Evolutionary conservation across 208 protist species (phyloP), one percentile per base, ranked within the genome.

Genomic region (Wallacemonas sp.): DNA sequence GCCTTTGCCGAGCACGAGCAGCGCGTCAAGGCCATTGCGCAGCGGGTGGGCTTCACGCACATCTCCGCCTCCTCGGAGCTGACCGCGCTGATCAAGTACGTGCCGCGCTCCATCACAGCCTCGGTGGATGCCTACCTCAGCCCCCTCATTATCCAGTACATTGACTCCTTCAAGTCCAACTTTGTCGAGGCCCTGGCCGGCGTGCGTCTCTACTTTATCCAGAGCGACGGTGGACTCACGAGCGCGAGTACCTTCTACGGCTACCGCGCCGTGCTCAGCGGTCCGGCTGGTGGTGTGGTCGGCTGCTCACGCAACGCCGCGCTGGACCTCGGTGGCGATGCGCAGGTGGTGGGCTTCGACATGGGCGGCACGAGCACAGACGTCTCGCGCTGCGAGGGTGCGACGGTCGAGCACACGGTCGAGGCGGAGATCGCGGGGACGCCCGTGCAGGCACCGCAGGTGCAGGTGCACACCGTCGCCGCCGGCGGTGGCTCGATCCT

Each of bases 361-460:
- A 98, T 98, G 93, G 97, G 97, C 55, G 97, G 97, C 36, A 99
- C 97, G 3, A 97, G 89, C 44, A 98, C 96, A 2, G 97, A 99
- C 70, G 95, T 98, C 11, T 93, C 81, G 1, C 77, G 94, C 38
- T 98, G 79, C 70, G 86, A 62, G 39, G 92, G 92, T 12, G 25
- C 44, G 29, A 73, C 39, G 25, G 92, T 91, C 44, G 87, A 97
- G 76, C 91, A 94, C 61, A 91, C 96, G 7, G 93, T 94, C 48
- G 93, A 98, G 67, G 93, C 87, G 5, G 76, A 86, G 42, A 95
- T 89, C 39, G 87, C 92, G 14, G 94, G 95, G 41, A 83, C 96
- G 2, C 84, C 80, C 5, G 87, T 98, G 26, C 94, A 94, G 70
- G 87, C 96, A 7, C 97, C 97, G 50, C 95, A 98, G 77, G 82